These are phyloP conservation scores for Kodamaea fukazawae DNA, from an alignment of 805 yeast genomes.

Conservation along the genomic window DNA sequence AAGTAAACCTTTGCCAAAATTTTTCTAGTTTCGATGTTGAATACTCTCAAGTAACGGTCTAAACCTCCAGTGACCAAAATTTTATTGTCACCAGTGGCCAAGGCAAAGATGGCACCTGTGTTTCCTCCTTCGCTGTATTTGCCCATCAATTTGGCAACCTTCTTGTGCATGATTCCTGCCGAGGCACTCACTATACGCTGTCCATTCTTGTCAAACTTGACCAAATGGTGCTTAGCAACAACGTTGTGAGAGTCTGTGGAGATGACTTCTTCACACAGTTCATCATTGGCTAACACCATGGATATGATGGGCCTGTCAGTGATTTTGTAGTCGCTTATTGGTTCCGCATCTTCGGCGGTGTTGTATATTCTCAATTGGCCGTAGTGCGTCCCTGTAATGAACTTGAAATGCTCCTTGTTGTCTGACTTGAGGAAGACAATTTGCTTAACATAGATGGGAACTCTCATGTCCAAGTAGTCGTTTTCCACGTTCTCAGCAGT, in stretches of 20 bases:
- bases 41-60: conserved; percentile 83
- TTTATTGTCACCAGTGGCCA: conserved; percentile 38
- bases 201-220: conserved; percentile 34
- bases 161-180: conserved; percentile 44
- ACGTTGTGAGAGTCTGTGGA: conserved; percentile 70
- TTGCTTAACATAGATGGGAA: conserved; percentile 74
- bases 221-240: conserved; percentile 51
- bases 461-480: conserved; percentile 72
- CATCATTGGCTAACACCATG: conserved; percentile 31
- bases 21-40: conserved; percentile 57
- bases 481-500: conserved; percentile 81
- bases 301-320: conserved; percentile 54
- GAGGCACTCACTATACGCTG: conserved; percentile 38
- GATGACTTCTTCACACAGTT: conserved; percentile 43
- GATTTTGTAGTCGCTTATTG: conserved; percentile 54
- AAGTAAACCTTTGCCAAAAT: conserved; percentile 68
- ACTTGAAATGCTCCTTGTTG: conserved; percentile 40
- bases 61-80: conserved; percentile 76
- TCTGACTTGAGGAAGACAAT: conserved; percentile 45
- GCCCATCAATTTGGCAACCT: conserved; percentile 56
- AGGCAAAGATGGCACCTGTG: conserved; percentile 76
- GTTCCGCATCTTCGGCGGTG: conserved; percentile 64
- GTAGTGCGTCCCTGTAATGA: conserved; percentile 66
- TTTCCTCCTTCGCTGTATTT: conserved; percentile 51
- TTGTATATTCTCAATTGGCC: conserved; percentile 79